phyloP scores from a whole-genome alignment of 148 eudicot genomes.

The Nepenthes mirabilis region DNA sequence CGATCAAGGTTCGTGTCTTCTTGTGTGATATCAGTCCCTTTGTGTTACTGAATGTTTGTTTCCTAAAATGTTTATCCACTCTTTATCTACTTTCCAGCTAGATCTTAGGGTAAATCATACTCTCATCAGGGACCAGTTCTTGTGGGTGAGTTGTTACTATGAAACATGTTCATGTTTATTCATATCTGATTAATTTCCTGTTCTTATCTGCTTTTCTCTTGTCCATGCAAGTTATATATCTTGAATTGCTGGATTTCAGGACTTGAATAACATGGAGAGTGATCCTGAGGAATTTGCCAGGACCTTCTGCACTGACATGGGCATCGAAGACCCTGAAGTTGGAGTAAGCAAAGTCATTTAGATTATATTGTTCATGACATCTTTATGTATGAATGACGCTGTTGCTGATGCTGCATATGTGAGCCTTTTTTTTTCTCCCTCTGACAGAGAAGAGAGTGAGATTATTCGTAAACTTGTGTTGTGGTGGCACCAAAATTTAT shows the following conservation, averaged over 20 bases:
- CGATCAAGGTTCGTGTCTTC: conserved; percentile 62
- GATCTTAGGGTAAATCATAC: conserved; percentile 94
- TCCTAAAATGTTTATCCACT: conserved; percentile 3
- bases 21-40: not conserved
- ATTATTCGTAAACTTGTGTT: no score
- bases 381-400: no score
- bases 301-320: conserved; percentile 77
- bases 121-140: conserved; percentile 83
- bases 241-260: conserved; percentile 31
- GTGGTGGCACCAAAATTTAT: no score
- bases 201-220: not conserved
- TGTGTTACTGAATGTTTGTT: not conserved
- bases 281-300: conserved; percentile 96
- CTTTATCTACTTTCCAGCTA: conserved; percentile 33
- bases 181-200: not conserved
- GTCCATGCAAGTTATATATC: not conserved
- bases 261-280: conserved; percentile 87
- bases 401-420: no score
- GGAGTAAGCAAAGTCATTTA: conserved; percentile 45
- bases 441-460: no score
- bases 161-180: not conserved
- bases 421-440: no score
- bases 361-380: not conserved
- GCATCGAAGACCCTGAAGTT: conserved; percentile 93
- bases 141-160: conserved; percentile 58